phyloP scores from a whole-genome alignment of 2,329 filamentous ascomycete species.

The Pestalotiopsis sp. region DNA sequence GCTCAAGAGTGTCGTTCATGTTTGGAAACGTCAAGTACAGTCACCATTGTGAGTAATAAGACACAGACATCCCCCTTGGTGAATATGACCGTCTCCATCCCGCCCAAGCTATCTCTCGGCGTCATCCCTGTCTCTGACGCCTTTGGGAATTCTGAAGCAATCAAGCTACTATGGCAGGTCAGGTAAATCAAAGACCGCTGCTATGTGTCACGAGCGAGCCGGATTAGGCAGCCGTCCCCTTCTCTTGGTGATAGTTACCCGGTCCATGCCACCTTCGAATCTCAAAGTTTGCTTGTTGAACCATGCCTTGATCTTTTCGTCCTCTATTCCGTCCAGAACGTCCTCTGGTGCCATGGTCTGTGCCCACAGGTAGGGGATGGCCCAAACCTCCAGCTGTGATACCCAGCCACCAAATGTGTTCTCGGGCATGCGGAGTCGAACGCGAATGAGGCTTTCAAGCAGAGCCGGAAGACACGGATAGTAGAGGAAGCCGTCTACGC shows the following conservation, averaged over 20 bases:
- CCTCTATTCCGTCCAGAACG: conserved; percentile 7
- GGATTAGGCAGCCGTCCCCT: not conserved
- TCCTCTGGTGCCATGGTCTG: conserved; percentile 10
- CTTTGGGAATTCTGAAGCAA: not conserved
- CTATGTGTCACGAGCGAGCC: not conserved
- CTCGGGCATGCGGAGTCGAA: conserved; percentile 6
- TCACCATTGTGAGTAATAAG: not conserved
- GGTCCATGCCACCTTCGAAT: conserved; percentile 11
- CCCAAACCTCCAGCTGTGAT: conserved; percentile 8
- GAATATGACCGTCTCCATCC: not conserved
- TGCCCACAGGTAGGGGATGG: conserved; percentile 4
- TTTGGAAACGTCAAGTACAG: not conserved
- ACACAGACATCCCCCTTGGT: not conserved
- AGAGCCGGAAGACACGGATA: conserved; percentile 9
- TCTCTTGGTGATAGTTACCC: conserved; percentile 8
- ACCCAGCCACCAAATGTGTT: not conserved
- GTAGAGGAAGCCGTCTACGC: conserved; percentile 10
- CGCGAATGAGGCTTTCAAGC: conserved; percentile 12
- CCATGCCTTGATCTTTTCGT: conserved; percentile 5
- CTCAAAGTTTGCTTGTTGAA: conserved; percentile 7
- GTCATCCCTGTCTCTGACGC: not conserved
- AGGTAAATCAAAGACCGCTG: not conserved
- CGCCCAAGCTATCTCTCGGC: not conserved
- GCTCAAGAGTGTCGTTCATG: not conserved
- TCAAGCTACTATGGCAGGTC: not conserved